phyloP scores from a whole-genome alignment of 2,329 filamentous ascomycete genomes.

The Verticillium zaregamsianum region DNA sequence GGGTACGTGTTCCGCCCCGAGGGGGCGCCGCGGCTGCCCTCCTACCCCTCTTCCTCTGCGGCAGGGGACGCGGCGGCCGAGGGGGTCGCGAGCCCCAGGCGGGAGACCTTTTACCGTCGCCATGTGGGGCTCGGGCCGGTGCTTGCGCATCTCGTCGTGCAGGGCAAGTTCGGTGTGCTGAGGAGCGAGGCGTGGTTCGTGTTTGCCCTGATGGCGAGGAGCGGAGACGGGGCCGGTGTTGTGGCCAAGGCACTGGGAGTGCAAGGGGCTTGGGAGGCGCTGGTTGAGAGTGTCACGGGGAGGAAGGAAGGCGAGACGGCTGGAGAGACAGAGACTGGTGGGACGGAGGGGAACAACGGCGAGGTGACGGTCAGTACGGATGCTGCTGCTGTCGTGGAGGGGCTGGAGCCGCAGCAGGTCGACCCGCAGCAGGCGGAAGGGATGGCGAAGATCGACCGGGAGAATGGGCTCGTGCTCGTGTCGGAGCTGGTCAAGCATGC shows the following conservation, averaged over 20 bases:
- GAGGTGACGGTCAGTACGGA: constrained; percentile 9
- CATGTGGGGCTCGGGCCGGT: constrained; percentile 28
- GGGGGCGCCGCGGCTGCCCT: constrained; percentile 2
- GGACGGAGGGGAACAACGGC: constrained; percentile 5
- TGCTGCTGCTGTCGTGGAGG: constrained; percentile 21
- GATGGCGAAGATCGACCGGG: constrained; percentile 50
- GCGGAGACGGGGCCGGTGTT: constrained; percentile 41
- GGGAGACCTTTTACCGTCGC: constrained; percentile 36
- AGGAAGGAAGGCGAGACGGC: constrained; percentile 15
- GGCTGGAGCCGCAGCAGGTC: constrained; percentile 42
- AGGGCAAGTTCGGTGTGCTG: constrained; percentile 55
- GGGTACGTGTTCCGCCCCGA: constrained; percentile 14
- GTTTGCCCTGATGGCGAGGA: constrained; percentile 55
- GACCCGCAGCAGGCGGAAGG: constrained; percentile 37
- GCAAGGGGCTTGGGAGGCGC: constrained; percentile 34
- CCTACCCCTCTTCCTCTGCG: constrained; percentile 1
- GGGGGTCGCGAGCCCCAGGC: constrained; percentile 14
- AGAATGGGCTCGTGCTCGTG: constrained; percentile 58
- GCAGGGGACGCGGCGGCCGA: neutral
- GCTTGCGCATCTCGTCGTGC: constrained; percentile 49
- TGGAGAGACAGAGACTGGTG: constrained; percentile 1
- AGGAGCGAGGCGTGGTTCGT: constrained; percentile 60
- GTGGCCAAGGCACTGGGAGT: constrained; percentile 37
- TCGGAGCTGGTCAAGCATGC: constrained; percentile 47
- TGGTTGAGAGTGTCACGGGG: constrained; percentile 47